phyloP scores from a whole-genome alignment of 257 asterid genomes.

The Penstemon barbatus region DNA sequence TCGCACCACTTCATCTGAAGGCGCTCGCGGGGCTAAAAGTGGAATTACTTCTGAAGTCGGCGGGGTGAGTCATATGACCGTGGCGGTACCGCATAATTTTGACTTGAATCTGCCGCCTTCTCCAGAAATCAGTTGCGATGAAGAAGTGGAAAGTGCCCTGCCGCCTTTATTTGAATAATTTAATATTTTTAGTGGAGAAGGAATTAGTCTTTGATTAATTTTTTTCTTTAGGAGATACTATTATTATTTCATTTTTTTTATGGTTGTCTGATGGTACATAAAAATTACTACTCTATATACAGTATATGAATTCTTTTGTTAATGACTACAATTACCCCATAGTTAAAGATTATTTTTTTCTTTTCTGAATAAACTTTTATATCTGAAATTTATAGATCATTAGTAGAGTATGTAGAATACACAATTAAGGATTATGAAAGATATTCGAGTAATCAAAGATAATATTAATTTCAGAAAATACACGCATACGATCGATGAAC shows the following conservation, averaged over 20 bases:
- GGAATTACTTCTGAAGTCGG: constrained; percentile 40
- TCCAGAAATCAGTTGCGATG: constrained; percentile 47
- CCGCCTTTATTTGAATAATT: constrained; percentile 33
- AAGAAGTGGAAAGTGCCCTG: constrained; percentile 62
- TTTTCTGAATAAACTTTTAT: too few species aligned
- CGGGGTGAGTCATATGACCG: constrained; percentile 26
- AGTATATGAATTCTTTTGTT: constrained; percentile 30
- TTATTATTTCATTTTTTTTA: constrained; percentile 14
- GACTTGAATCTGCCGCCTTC: constrained; percentile 61
- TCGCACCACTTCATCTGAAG: constrained; percentile 25
- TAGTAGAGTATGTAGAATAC: too few species aligned
- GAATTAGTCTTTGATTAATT: neutral
- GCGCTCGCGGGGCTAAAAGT: too few species aligned
- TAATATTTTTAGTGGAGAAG: neutral
- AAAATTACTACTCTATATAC: too few species aligned
- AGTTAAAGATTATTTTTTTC: too few species aligned
- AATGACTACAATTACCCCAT: constrained; percentile 3
- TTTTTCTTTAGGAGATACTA: constrained; percentile 14
- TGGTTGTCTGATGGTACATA: neutral
- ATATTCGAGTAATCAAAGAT: too few species aligned
- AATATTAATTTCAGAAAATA: too few species aligned
- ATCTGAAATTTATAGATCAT: too few species aligned
- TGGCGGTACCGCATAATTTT: constrained; percentile 26
- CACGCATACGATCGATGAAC: too few species aligned
- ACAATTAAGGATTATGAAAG: too few species aligned